Conservation (phyloP, 2,329 filamentous ascomycete species). For the Ophiostoma fasciatum region DNA sequence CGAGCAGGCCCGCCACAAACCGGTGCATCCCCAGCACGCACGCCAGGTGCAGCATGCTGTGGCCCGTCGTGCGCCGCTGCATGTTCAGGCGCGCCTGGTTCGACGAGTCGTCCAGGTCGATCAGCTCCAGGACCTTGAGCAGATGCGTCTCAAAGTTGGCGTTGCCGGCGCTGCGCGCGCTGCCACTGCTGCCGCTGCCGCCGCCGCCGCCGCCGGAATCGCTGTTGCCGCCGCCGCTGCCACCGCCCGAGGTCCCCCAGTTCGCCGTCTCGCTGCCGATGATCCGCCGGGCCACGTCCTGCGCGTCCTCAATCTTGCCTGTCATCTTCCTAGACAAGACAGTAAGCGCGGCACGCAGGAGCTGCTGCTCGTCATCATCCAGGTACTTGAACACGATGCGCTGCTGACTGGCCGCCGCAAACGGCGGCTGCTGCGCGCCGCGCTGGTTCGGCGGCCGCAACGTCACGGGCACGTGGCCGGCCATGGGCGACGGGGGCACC, state of each 20-base stretch:
- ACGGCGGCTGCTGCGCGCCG: slow-evolving; percentile 16
- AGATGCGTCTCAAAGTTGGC: slow-evolving; percentile 51
- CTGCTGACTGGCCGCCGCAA: slow-evolving; percentile 25
- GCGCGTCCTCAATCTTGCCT: slow-evolving; percentile 44
- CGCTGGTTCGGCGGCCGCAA: slow-evolving; percentile 38
- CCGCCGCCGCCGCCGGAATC: slow-evolving; percentile 25
- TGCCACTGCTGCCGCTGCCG: slow-evolving; percentile 21
- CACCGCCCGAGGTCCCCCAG: slow-evolving; percentile 26
- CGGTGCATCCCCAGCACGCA: slow-evolving; percentile 60
- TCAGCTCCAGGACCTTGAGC: slow-evolving; percentile 59
- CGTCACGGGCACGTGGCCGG: slow-evolving; percentile 56
- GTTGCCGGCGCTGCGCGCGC: slow-evolving; percentile 11
- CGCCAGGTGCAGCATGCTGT: slow-evolving; percentile 69
- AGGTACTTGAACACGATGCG: slow-evolving; percentile 54
- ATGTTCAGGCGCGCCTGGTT: slow-evolving; percentile 54
- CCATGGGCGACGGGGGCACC: slow-evolving; percentile 52
- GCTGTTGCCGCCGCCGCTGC: slow-evolving; percentile 20
- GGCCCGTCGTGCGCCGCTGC: slow-evolving; percentile 45
- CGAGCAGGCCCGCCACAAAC: slow-evolving; percentile 62
- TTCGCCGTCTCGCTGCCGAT: slow-evolving; percentile 30
- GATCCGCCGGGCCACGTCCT: slow-evolving; percentile 46
- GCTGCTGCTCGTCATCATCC: slow-evolving; percentile 53
- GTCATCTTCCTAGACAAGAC: slow-evolving; percentile 46
- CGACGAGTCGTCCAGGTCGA: slow-evolving; percentile 62
- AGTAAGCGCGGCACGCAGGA: slow-evolving; percentile 52